Conservation (phyloP, 768 basidiomycete species). For the Auricularia cornea region DNA sequence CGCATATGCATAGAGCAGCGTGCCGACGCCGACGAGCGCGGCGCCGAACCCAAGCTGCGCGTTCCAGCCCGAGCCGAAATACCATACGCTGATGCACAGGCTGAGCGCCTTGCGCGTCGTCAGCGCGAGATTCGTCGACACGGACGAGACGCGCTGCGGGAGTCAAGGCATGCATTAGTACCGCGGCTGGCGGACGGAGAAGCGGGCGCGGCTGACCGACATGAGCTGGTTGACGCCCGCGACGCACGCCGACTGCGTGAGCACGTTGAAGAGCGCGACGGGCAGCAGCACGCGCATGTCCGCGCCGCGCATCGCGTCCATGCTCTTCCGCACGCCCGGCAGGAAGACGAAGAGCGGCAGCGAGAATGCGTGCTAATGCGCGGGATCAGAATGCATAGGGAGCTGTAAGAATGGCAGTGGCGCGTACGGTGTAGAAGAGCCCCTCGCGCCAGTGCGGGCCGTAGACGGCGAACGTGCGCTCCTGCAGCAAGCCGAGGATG, state of each 20-base stretch:
- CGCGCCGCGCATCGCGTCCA: neutral
- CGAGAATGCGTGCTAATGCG: conserved; percentile 60
- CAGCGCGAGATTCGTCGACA: conserved; percentile 73
- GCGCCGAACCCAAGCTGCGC: conserved; percentile 56
- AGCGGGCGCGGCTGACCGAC: conserved; percentile 43
- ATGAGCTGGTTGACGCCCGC: conserved; percentile 74
- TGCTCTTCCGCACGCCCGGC: conserved; percentile 3
- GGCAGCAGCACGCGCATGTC: neutral
- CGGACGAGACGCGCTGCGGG: conserved; percentile 59
- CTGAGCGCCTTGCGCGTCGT: conserved; percentile 76
- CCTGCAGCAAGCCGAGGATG: conserved; percentile 64
- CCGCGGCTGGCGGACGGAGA: neutral
- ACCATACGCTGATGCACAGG: conserved; percentile 76
- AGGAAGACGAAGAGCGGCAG: conserved; percentile 70
- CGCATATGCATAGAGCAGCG: conserved; percentile 43
- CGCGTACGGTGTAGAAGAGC: conserved; percentile 69
- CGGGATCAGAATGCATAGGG: neutral
- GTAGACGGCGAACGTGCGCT: conserved; percentile 62
- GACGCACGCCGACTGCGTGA: conserved; percentile 73
- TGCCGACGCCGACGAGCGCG: conserved; percentile 64
- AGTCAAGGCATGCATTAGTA: neutral
- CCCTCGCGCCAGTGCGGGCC: conserved; percentile 79
- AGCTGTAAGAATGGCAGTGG: neutral
- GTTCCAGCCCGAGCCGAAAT: conserved; percentile 72
- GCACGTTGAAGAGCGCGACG: conserved; percentile 53